Conservation (phyloP, 108 stramenopile species). For the Phaeodactylum tricornutum region DNA sequence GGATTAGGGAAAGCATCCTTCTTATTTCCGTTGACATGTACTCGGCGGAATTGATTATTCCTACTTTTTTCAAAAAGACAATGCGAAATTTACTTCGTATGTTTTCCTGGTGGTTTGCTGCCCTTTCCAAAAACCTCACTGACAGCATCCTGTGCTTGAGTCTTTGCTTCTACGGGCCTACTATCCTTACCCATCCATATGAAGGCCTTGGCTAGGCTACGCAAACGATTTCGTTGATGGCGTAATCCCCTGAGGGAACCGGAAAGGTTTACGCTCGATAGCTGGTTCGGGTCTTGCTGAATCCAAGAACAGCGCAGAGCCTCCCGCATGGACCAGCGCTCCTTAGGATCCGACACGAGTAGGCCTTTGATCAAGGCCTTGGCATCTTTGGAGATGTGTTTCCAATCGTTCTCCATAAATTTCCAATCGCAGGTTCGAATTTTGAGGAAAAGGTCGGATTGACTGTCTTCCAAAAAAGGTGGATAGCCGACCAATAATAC, state of each 20-base stretch:
- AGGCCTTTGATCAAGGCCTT: slow-evolving; percentile 34
- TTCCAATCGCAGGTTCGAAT: slow-evolving; percentile 24
- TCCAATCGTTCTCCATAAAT: slow-evolving; percentile 27
- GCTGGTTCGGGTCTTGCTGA: not conserved
- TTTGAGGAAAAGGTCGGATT: slow-evolving; percentile 22
- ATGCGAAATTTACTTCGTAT: too few species aligned
- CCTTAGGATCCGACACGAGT: slow-evolving; percentile 33
- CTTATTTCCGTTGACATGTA: too few species aligned
- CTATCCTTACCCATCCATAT: slow-evolving; percentile 4
- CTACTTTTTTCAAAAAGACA: too few species aligned
- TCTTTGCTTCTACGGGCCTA: not conserved
- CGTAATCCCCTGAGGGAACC: slow-evolving; percentile 1
- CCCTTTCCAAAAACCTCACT: too few species aligned
- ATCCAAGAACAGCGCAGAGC: slow-evolving; percentile 29
- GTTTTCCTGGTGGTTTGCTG: too few species aligned
- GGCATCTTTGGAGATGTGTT: slow-evolving; percentile 27
- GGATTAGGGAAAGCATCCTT: too few species aligned
- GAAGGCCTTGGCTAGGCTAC: slow-evolving; percentile 2
- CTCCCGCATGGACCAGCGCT: slow-evolving; percentile 36
- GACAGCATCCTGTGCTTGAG: slow-evolving; percentile 3
- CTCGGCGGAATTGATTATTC: too few species aligned
- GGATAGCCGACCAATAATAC: slow-evolving; percentile 72
- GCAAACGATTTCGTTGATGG: slow-evolving; percentile 1
- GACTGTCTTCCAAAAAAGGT: slow-evolving; percentile 31
- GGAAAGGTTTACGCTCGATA: slow-evolving; percentile 1